Base-by-base conservation (phyloP, 306 rosid species). In the Medicago lupulina region DNA sequence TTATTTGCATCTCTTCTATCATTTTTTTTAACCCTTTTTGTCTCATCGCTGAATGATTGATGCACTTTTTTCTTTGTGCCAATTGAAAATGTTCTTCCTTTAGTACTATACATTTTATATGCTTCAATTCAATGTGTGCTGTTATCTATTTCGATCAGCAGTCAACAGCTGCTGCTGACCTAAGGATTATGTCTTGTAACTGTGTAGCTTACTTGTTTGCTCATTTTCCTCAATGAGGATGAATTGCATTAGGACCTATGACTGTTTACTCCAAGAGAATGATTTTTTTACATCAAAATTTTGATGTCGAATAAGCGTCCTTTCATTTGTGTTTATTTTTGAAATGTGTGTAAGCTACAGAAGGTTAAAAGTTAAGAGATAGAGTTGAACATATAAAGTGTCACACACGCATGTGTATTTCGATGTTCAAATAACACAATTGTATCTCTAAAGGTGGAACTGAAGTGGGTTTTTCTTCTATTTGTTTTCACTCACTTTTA, bases 161-260 rank as follows among this genome's bases (percentile, higher is more conserved):
- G 54, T 54, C 70, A 75, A 21, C 74, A 49, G 47, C 57, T 53
- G 40, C 34, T 78, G 28, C 66, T 80, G 73, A 75, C 34, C 76
- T 61, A 39, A 66, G 62, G 64, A 80, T 44, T 68, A 34, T 57
- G 18, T 76, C 59, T 69, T 73, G 34, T 81, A 10, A 65, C 62
- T 72, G 57, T 76, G 38, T 79, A 76, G 81, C 67, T 53, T 34
- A 58, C 39, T 16, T 75, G 82, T 77, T 74, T 53, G 23, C 50
- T 14, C 38, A 25, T 75, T 76, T 77, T 76, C 31, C 59, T 55
- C 79, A 54, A 76, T 66, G 61, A 70, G 72, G 73, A 60, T 60
- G 49, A 59, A 67, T 74, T 75, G 43, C 57, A 55, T 54, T 44
- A 21, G 77, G 81, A 67, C 75, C 81, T 80, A 46, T 77, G 69